These are phyloP conservation scores for Craterostigma plantagineum DNA, from an alignment of 257 asterid genomes.

Conservation along the genomic window DNA sequence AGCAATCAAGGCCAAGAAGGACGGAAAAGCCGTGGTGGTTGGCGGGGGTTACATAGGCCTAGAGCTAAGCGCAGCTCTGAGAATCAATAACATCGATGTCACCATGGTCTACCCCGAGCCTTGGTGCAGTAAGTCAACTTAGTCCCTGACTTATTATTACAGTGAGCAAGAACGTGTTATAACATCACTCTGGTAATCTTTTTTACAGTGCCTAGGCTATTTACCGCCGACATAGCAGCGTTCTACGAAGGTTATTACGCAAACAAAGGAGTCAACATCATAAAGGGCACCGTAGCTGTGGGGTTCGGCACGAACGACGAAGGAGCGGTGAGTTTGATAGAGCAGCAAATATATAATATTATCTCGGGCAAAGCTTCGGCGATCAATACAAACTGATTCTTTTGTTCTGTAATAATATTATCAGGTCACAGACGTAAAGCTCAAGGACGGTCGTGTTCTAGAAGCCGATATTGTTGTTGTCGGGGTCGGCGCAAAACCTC, in stretches of 20 bases:
- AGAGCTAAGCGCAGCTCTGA: too few species aligned
- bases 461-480: too few species aligned
- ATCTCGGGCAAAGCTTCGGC: slow-evolving; percentile 2
- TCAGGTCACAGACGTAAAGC: not conserved
- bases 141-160: not conserved
- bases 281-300: slow-evolving; percentile 90
- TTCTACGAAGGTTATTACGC: slow-evolving; percentile 75
- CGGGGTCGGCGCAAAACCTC: too few species aligned
- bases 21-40: too few species aligned
- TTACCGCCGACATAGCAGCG: slow-evolving; percentile 81
- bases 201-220: slow-evolving; percentile 82
- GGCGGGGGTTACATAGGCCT: too few species aligned
- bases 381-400: too few species aligned
- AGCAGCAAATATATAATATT: not conserved
- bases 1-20: too few species aligned
- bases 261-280: slow-evolving; percentile 68
- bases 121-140: slow-evolving; percentile 83
- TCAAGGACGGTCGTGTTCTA: too few species aligned
- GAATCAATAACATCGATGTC: slow-evolving; percentile 14
- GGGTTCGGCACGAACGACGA: slow-evolving; percentile 54
- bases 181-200: not conserved
- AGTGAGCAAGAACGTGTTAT: too few species aligned
- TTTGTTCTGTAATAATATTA: too few species aligned
- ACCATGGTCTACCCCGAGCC: slow-evolving; percentile 95
- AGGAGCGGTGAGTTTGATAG: slow-evolving; percentile 51